Evolutionary conservation across 1,139 yeast genomes (phyloP), one percentile per base, ranked within the genome.

Genomic region (Candida sp.): DNA sequence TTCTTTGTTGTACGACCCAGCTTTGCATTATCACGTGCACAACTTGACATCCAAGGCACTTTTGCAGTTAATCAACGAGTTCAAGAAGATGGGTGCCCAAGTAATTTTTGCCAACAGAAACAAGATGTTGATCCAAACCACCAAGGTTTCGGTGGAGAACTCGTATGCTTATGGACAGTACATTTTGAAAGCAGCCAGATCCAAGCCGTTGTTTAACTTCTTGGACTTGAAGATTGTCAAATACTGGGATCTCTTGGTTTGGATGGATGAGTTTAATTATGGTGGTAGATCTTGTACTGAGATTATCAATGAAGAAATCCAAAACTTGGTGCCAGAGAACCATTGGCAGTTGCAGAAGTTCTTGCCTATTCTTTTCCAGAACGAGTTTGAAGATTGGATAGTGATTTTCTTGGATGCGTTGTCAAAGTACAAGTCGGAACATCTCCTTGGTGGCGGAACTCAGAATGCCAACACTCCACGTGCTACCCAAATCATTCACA

Each of bases 151-250:
- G 0, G 96, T 94, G 30, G 97, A 88, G 54, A 91, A 88, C 60
- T 91, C 97, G 1, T 91, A 90, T 67, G 96, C 98, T 0, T 93
- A 88, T 66, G 96, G 97, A n/a, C 92, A 90, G 58, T 92, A 92
- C 63, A 76, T 92, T 45, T 78, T 90, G 43, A 88, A 90, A 58
- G 85, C 96, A 1, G 84, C 93, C 5, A 78, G 97, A 59, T 78
- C 91, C 1, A 89, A 86, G 61, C 96, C 97, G 0, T 69, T 92
- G 55, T 94, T 94, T 69, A 85, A 88, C 59, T 92, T 86, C 65
- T 72, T 96, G 59, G 98, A 93, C 59, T 71, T 96, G 59, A 73
- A 75, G 31, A 87, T 94, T 45, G 80, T 78, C 12, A 85, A 85
- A 59, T 93, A 91, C 63, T 94, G 99, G 99, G 98, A 94, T 66